Conservation (phyloP, 495 filamentous ascomycete species). For the Podospora tetraspora region DNA sequence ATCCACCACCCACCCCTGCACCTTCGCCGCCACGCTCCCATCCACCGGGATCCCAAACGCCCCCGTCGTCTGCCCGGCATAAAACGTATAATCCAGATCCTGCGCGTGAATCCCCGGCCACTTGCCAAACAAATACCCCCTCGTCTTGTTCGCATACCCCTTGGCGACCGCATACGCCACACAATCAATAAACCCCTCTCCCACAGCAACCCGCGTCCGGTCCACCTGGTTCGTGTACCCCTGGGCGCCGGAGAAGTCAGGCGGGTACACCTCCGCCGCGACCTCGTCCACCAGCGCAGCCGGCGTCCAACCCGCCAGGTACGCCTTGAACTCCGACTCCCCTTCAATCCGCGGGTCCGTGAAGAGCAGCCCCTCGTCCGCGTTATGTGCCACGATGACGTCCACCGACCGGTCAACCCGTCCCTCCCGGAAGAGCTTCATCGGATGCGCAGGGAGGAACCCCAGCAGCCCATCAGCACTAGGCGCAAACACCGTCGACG, state of each 20-base stretch:
- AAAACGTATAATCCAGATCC: slow-evolving; percentile 14
- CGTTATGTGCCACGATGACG: slow-evolving; percentile 8
- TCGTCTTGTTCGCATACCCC: slow-evolving; percentile 7
- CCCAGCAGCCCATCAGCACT: not conserved
- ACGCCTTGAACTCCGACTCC: slow-evolving; percentile 10
- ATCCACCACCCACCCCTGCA: slow-evolving; percentile 11
- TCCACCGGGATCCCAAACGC: not conserved
- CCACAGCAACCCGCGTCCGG: not conserved
- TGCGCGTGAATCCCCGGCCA: slow-evolving; percentile 13
- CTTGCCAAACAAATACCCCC: slow-evolving; percentile 2
- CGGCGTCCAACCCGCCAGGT: slow-evolving; percentile 4
- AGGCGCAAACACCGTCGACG: slow-evolving; percentile 5
- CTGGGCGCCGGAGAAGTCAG: slow-evolving; percentile 3
- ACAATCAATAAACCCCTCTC: slow-evolving; percentile 6
- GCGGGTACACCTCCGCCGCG: slow-evolving; percentile 7
- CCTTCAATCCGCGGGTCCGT: slow-evolving; percentile 10
- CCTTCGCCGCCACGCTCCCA: not conserved
- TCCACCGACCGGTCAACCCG: not conserved
- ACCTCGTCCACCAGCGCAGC: not conserved
- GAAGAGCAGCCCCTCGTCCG: slow-evolving; percentile 13
- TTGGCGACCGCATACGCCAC: not conserved
- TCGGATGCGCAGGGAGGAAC: not conserved
- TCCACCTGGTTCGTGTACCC: slow-evolving; percentile 7
- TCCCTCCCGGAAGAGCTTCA: not conserved
- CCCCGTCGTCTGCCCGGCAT: not conserved